A percentile compares a stretch with the other conserved stretches of the same genome.
Evolutionary conservation across 139 green algal species (phyloP).

Genomic region (Yamagishiella unicocca): DNA sequence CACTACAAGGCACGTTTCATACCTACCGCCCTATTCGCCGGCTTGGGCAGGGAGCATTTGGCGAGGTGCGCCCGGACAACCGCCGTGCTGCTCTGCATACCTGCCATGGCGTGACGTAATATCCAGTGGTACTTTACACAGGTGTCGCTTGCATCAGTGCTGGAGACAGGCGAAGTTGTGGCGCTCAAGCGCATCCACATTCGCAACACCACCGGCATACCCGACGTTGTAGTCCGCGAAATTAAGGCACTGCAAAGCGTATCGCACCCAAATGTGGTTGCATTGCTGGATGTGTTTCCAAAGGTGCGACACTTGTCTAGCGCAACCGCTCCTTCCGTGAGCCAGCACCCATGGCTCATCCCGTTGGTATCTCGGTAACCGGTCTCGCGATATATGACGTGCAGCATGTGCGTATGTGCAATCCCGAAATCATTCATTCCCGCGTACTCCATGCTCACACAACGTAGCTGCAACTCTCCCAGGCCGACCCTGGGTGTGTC

Average conservation of each 20-base stretch:
- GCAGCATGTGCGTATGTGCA: no score
- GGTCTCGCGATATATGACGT: no score
- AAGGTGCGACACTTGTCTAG: constrained; percentile 16
- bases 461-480: no score
- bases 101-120: no score
- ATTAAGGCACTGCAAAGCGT: constrained; percentile 55
- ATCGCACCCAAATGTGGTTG: constrained; percentile 57
- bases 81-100: no score
- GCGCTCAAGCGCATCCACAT: constrained; percentile 62
- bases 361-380: neutral
- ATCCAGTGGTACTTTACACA: neutral
- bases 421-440: no score
- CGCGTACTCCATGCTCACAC: no score
- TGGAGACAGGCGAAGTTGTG: constrained; percentile 63
- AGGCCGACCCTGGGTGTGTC: no score
- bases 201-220: constrained; percentile 46
- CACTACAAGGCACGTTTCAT: constrained; percentile 37
- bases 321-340: neutral
- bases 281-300: constrained; percentile 54
- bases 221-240: constrained; percentile 56
- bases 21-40: constrained; percentile 48
- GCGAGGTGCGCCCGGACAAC: constrained; percentile 55
- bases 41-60: constrained; percentile 57
- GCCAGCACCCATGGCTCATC: neutral
- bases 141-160: constrained; percentile 41